Evolutionary conservation across 176 grass and related monocot species (phyloP), one percentile per base, ranked within the genome.

Genomic region (Carex pumila): DNA sequence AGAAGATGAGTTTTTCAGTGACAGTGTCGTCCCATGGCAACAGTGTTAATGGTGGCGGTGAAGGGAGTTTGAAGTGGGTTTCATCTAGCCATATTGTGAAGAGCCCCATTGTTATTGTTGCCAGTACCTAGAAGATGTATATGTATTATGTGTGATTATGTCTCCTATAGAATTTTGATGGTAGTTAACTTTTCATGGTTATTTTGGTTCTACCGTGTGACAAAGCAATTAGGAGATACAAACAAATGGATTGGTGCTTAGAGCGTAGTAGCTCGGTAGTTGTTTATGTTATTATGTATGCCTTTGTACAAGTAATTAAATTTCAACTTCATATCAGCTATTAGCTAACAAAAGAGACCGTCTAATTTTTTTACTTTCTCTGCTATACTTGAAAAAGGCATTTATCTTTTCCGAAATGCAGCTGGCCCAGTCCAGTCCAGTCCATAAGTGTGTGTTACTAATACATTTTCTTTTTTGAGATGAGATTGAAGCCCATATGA

Each of bases 11-110:
- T 89, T 97, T 97, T 87, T 81, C 86, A 14, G 88, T 97, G 57
- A 97, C 83, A 22, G 73, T 97, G 49, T 80, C 80, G 45, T 88
- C 71, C 57, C 85, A 79, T 0, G 83, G 83, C 1, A 84, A 86
- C 79, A 76, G 82, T 6, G 81, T 50, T 70, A 85, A 86, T 12
- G 77, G 29, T 31, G 88, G 71, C n/a, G 84, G 73, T 9, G 88
- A 97, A 87, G 91, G 94, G 67, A 94, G 90, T 78, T 63, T 97
- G 29, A 92, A 85, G 82, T 97, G 90, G 94, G 88, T 94, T 84
- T 92, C 86, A 32, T 81, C 85, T 12, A 84, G 87, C 3, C 90
- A 92, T 87, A 85, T 89, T 67, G 94, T 97, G 37, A 89, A 91
- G 84, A 94, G 90, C 62, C 94, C 94, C 50, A 84, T 97, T 4